Base-by-base conservation (phyloP, 129 eudicot species). In the Smallanthus sonchifolius region DNA sequence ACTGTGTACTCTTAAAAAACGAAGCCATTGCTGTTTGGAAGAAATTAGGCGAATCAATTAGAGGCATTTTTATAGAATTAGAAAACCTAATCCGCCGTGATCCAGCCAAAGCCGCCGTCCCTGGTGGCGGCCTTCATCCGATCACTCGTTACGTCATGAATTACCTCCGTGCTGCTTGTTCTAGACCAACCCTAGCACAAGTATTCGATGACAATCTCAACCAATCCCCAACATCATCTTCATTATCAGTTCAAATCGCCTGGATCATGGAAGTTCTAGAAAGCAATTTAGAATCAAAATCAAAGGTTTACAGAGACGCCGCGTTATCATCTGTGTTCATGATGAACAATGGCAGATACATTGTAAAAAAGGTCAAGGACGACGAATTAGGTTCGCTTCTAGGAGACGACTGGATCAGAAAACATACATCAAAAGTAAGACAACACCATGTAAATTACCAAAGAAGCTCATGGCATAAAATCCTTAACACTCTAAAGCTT, bases 91-190 rank as follows among this genome's bases (percentile, higher is more conserved):
- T 95, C 49, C 79, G 89, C n/a, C 89, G 96, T 52, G 99, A 95
- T 83, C 97, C 99, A 13, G 92, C 86, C 1, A 91, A 88, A 74
- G 68, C 84, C 36, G 72, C 92, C 0, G 97, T 95, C 24, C 99
- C 97, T 14, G 99, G 99, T 1, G 99, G 99, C 4, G 91, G 97
- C 3, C 80, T 95, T 54, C 99, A 95, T 51, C 99, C 99, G 0
- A 88, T 95, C n/a, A 91, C 97, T 6, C 85, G 99, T 45, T 95
- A 95, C 32, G 99, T 95, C 39, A 89, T 95, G 97, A 95, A 95
- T 83, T 95, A 95, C 69, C 86, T 95, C 13, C 84, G 96, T 0
- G 99, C 97, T 0, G 97, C 94, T 24, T 91, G 99, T 65, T 87
- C 99, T 2, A 67, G 91, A 73, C 78, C 72, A 30, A 88, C 90